Evolutionary conservation across 2,329 filamentous ascomycete species (phyloP), one percentile per base, ranked within the genome.

Genomic region (Ophiostoma populinum): DNA sequence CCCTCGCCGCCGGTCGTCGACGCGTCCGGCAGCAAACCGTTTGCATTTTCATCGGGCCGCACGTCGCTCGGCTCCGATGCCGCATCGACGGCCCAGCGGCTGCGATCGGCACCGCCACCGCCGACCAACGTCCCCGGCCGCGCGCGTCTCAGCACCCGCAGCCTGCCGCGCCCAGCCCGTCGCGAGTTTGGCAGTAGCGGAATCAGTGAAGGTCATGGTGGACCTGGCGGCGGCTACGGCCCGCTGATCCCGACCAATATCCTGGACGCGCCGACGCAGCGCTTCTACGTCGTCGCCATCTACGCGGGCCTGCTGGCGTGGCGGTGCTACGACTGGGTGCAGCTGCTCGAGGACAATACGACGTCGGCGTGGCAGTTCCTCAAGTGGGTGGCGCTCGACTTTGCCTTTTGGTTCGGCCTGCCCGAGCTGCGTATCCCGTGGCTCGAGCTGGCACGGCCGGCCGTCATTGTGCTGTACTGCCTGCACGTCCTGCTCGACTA

Each of bases 341-440:
- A 70, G 38, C 59, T 87, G 42, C 66, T 85, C 25, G 76, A 86
- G 38, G 80, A 87, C 43, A 81, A 92, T 43, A 71, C 80, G 39
- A 77, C 83, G 48, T 92, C 86, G n/a, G 76, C 90, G 42, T 80
- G 75, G 68, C 67, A 87, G 32, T 94, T 94, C 51, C 60, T 92
- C 49, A 98, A 95, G 67, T 98, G 90, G 90, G 70, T 81, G 42
- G 65, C 75, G 39, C 70, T 98, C 43, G 90, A 98, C 57, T 79
- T 80, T 41, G 56, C 78, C 17, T 94, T 86, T 53, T 63, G 95
- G 43, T 93, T 92, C 53, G 80, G 80, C 7, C 59, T 98, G 36
- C 87, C 92, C 13, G 70, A 80, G 45, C 56, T 98, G 47, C 74
- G 81, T 52, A 93, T 98, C 66, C 90, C 90, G 39, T 98, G 90